These are phyloP conservation scores for Hypoxylon sp. DNA, from an alignment of 2,329 filamentous ascomycete genomes.

Conservation along the genomic window DNA sequence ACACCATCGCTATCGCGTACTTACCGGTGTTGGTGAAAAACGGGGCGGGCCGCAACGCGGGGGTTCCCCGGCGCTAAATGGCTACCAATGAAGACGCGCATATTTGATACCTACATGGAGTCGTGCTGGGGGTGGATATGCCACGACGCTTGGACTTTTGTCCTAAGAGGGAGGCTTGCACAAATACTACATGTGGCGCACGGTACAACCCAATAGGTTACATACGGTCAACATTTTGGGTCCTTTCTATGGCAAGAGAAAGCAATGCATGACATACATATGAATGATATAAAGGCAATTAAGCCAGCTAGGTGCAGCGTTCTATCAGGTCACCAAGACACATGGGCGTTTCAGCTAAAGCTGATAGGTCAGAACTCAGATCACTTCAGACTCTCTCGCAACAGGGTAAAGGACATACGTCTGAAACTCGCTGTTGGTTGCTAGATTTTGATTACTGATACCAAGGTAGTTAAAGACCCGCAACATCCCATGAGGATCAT, in stretches of 20 bases:
- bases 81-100: not conserved
- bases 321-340: not conserved
- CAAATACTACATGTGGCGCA: not conserved
- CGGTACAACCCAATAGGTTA: not conserved
- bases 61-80: not conserved
- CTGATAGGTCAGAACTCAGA: not conserved
- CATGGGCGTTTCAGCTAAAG: not conserved
- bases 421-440: conserved; percentile 12
- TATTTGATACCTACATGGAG: not conserved
- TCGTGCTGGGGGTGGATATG: not conserved
- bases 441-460: not conserved
- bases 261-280: not conserved
- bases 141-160: not conserved
- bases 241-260: not conserved
- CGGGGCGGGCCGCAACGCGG: conserved; percentile 7
- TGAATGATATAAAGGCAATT: not conserved
- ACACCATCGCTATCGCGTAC: not conserved
- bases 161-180: not conserved
- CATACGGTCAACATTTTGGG: not conserved
- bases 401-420: not conserved
- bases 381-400: too few species aligned
- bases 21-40: not conserved
- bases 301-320: not conserved
- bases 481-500: not conserved
- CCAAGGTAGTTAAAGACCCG: not conserved